These are phyloP conservation scores for Mycena sp. DNA, from an alignment of 1,284 basidiomycete genomes.

Conservation along the genomic window DNA sequence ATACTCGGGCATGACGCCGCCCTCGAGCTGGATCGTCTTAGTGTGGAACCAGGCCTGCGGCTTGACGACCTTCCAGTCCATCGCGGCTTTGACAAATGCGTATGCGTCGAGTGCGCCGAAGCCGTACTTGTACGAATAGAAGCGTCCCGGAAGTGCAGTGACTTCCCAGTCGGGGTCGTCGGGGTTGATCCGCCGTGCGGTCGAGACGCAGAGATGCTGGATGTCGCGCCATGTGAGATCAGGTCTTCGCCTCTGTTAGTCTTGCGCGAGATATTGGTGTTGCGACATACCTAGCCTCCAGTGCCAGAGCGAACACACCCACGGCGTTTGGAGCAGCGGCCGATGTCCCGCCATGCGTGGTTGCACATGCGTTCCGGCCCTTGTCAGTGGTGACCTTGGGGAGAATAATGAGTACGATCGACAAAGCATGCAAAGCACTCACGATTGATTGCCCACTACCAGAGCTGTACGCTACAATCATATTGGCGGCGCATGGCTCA, in stretches of 20 bases:
- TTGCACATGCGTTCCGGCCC: constrained; percentile 86
- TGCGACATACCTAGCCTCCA: constrained; percentile 79
- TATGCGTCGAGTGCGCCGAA: constrained; percentile 92
- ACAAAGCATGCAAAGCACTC: constrained; percentile 44
- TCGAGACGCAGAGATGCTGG: constrained; percentile 89
- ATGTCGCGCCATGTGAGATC: constrained; percentile 98
- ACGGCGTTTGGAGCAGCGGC: constrained; percentile 97
- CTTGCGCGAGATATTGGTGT: neutral
- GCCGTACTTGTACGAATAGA: constrained; percentile 98
- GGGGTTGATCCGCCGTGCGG: constrained; percentile 83
- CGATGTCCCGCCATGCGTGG: constrained; percentile 93
- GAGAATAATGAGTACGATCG: constrained; percentile 26
- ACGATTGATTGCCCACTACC: constrained; percentile 95
- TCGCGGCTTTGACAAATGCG: constrained; percentile 83
- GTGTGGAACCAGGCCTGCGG: constrained; percentile 93
- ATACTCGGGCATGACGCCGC: constrained; percentile 67
- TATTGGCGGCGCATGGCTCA: constrained; percentile 96
- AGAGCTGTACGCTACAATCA: constrained; percentile 96
- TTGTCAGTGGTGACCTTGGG: constrained; percentile 93
- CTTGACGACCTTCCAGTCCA: constrained; percentile 89
- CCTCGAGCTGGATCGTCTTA: constrained; percentile 72
- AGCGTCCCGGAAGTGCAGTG: constrained; percentile 76
- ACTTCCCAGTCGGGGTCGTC: constrained; percentile 96
- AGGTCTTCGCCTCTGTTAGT: constrained; percentile 57
- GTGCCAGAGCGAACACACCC: constrained; percentile 89